Percentiles rank a stretch among this genome's conserved stretches.
phyloP scores from a whole-genome alignment of 169 alveolate genomes.

The Plasmodium fragile region DNA sequence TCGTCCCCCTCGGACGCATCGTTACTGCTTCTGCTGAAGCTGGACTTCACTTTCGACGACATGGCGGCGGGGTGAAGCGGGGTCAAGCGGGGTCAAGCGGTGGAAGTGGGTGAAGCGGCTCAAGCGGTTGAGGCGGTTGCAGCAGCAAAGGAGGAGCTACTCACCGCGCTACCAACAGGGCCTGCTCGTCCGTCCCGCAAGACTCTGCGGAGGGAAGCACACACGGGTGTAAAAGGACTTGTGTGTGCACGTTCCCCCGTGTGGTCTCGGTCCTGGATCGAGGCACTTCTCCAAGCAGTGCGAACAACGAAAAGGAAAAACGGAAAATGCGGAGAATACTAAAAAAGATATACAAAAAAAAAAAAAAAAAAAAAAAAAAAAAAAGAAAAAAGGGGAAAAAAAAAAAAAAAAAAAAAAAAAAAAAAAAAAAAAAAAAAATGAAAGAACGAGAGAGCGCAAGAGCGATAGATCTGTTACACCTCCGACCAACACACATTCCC shows the following conservation, averaged over 20 bases:
- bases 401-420: not conserved
- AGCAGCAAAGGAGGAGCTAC: not conserved
- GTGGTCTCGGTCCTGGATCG: not conserved
- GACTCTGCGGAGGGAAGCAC: not conserved
- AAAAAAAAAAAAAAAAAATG: not conserved
- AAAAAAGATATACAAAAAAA: not conserved
- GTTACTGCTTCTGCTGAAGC: conserved; percentile 4
- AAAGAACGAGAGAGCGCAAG: not conserved
- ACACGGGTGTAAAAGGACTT: not conserved
- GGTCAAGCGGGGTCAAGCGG: not conserved
- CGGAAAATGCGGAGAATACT: not conserved
- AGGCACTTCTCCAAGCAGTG: not conserved
- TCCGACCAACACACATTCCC: not conserved
- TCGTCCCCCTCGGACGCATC: conserved; percentile 10
- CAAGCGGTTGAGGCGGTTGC: not conserved
- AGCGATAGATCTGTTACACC: not conserved
- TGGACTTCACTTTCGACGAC: not conserved
- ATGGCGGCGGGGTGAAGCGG: not conserved
- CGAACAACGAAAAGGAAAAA: not conserved
- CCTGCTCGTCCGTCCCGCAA: not conserved
- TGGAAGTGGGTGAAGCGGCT: not conserved
- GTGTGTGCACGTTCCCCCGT: not conserved
- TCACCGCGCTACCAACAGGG: not conserved
- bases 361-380: not conserved
- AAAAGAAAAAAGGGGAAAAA: not conserved